Percentiles rank a stretch among this genome's conserved stretches.
Conservation (phyloP, 2,329 filamentous ascomycete species). For the Colletotrichum liriopes region DNA sequence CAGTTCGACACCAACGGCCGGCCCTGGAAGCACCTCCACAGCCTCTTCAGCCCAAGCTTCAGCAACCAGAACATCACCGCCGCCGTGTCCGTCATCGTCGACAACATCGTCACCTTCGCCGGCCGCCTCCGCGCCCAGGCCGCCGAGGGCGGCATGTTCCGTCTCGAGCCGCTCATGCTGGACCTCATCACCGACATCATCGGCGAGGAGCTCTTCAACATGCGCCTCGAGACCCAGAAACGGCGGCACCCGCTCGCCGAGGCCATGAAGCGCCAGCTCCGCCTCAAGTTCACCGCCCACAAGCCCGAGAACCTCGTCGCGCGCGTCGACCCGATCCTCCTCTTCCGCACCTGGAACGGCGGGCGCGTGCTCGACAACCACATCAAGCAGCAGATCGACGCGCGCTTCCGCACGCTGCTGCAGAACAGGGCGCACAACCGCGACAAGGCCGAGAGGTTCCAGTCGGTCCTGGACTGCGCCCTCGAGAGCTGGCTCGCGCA, state of each 20-base stretch:
- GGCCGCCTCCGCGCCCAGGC: constrained; percentile 47
- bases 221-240: constrained; percentile 51
- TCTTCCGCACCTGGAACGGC: constrained; percentile 52
- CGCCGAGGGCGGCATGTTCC: constrained; percentile 41
- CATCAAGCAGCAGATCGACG: constrained; percentile 49
- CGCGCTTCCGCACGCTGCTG: constrained; percentile 45
- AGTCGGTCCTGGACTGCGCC: constrained; percentile 52
- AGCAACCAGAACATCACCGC: constrained; percentile 52
- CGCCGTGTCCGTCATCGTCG: constrained; percentile 48
- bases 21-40: constrained; percentile 50
- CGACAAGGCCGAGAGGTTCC: constrained; percentile 37
- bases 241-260: constrained; percentile 50
- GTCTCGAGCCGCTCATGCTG: constrained; percentile 48
- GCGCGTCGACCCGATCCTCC: constrained; percentile 49
- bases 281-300: constrained; percentile 41
- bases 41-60: constrained; percentile 51
- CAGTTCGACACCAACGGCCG: constrained; percentile 52
- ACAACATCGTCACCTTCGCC: constrained; percentile 49
- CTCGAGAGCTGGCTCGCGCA: constrained; percentile 51
- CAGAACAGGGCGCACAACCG: constrained; percentile 44
- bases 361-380: constrained; percentile 48
- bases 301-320: constrained; percentile 44
- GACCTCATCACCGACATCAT: constrained; percentile 54
- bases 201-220: constrained; percentile 51
- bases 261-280: constrained; percentile 46